Evolutionary conservation across 805 yeast species (phyloP), one percentile per base, ranked within the genome.

Genomic region (Torulaspora indica): DNA sequence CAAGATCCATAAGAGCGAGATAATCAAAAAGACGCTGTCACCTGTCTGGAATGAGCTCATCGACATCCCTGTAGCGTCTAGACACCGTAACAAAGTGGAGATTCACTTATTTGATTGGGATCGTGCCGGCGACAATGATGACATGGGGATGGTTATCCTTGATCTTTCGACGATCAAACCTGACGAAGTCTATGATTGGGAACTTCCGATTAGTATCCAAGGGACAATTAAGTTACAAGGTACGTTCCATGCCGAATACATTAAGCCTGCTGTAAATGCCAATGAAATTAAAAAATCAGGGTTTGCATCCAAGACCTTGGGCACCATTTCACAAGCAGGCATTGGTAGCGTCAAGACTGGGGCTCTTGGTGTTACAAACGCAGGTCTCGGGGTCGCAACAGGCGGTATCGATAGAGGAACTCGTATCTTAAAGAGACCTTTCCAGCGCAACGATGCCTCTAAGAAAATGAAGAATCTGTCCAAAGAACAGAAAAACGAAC

Each of bases 31-130:
- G 60, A 78, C 85, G 0, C 68, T 85, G 53, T 71, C 78, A 44
- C 95, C 95, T 13, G 74, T 72, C 8, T 89, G 93, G 90, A 81
- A 86, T 60, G 93, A 86, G 55, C 63, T 68, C 6, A 69, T 77
- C 18, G 72, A 71, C 3, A 64, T 87, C 52, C 81, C 85, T 3
- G 63, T 85, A 46, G 72, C 76, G 29, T 82, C 93, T 0, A 77
- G 87, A 62, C 67, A 79, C 2, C 74, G 84, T 58, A 68, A 76
- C 20, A 55, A 67, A 13, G 60, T 83, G 23, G 49, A 63, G 27
- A 53, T 81, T 18, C 74, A 73, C 35, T 78, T 81, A 13, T 76
- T 67, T 56, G 93, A 85, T 63, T 85, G 91, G 91, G 93, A 85
- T 64, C 72, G 82, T 59, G 76, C 89, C 18, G 90, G 86, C 50